Percentiles rank a stretch among this genome's conserved stretches.
phyloP scores from a whole-genome alignment of 2,329 filamentous ascomycete species.

The Exophiala bonariae region DNA sequence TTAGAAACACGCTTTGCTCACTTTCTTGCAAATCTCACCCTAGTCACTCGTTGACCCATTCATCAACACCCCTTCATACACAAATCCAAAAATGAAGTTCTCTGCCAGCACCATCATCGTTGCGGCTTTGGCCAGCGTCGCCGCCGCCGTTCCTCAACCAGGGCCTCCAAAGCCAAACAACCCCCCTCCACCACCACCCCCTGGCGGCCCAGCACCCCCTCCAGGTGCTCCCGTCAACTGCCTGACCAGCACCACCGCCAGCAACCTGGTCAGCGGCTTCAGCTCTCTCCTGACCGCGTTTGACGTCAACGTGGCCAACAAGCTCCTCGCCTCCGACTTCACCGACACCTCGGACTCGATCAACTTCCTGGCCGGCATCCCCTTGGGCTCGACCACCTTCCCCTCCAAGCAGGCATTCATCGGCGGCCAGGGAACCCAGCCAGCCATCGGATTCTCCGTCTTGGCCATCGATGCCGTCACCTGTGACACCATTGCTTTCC shows the following conservation, averaged over 20 bases:
- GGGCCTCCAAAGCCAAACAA: neutral
- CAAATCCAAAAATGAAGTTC: too few species aligned
- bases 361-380: slow-evolving; percentile 26
- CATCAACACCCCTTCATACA: too few species aligned
- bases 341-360: slow-evolving; percentile 36
- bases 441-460: slow-evolving; percentile 30
- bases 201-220: neutral
- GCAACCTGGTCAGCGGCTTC: slow-evolving; percentile 16
- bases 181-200: neutral
- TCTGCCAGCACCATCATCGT: neutral
- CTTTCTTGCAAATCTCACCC: too few species aligned
- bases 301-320: slow-evolving; percentile 14
- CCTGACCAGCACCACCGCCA: slow-evolving; percentile 11
- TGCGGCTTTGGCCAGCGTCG: neutral
- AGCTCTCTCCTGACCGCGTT: slow-evolving; percentile 22
- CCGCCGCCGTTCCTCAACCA: too few species aligned
- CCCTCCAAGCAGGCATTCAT: slow-evolving; percentile 31
- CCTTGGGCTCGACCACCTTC: slow-evolving; percentile 22
- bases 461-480: slow-evolving; percentile 28
- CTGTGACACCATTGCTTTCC: slow-evolving; percentile 32
- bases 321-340: slow-evolving; percentile 32
- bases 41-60: too few species aligned
- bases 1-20: too few species aligned
- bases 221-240: neutral
- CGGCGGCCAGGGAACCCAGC: slow-evolving; percentile 29